Percentiles rank a stretch among this genome's conserved stretches.
Conservation (phyloP, 805 yeast species). For the Candida stauntonica region DNA sequence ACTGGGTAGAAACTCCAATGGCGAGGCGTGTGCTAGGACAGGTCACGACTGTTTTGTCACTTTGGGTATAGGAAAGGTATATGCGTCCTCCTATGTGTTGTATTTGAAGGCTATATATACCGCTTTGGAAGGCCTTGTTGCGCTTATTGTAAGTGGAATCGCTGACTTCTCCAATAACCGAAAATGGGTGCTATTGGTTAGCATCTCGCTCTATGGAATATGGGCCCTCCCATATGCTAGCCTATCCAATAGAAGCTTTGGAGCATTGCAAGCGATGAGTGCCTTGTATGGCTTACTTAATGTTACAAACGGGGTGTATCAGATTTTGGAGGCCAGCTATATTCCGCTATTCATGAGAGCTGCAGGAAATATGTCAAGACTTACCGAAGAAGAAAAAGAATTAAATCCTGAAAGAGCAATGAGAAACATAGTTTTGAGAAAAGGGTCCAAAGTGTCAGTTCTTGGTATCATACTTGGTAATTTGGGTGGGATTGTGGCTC, state of each 20-base stretch:
- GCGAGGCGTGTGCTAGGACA: slow-evolving; percentile 24
- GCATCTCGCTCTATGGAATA: slow-evolving; percentile 31
- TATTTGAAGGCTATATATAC: slow-evolving; percentile 36
- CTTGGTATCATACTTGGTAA: slow-evolving; percentile 35
- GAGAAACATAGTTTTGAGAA: slow-evolving; percentile 25
- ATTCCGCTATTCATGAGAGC: slow-evolving; percentile 39
- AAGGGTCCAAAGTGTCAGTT: slow-evolving; percentile 35
- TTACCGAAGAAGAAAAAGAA: not conserved
- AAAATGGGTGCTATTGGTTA: slow-evolving; percentile 31
- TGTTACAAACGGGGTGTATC: slow-evolving; percentile 30
- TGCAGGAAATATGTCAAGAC: slow-evolving; percentile 7
- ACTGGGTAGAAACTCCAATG: slow-evolving; percentile 29
- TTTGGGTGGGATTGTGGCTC: slow-evolving; percentile 35
- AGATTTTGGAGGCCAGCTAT: slow-evolving; percentile 37
- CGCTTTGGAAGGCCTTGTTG: slow-evolving; percentile 34
- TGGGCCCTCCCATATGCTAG: slow-evolving; percentile 36
- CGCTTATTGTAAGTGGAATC: slow-evolving; percentile 35
- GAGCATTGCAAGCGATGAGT: slow-evolving; percentile 26
- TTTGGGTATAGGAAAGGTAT: slow-evolving; percentile 33
- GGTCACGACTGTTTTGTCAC: slow-evolving; percentile 38
- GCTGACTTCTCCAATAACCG: slow-evolving; percentile 38
- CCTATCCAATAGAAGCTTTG: slow-evolving; percentile 21
- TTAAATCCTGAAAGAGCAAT: slow-evolving; percentile 24
- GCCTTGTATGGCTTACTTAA: slow-evolving; percentile 32
- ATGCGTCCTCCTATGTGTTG: slow-evolving; percentile 34